Percentiles rank a stretch among this genome's conserved stretches.
Conservation (phyloP, 768 basidiomycete species). For the Boletus pseudo-olivaceus region DNA sequence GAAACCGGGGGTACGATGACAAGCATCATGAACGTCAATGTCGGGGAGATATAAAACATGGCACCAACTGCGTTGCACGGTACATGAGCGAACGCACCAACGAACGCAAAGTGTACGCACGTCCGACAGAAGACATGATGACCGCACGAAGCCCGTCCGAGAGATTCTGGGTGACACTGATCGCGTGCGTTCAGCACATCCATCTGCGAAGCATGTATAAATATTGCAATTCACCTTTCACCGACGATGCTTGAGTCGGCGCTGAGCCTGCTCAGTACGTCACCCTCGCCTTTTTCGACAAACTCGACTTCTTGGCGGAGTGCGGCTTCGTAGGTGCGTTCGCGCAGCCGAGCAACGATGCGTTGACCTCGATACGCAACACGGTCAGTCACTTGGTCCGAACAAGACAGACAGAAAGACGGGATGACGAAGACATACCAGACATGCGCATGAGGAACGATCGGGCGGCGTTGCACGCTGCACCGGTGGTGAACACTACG, state of each 20-base stretch:
- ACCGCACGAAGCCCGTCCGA: constrained; percentile 79
- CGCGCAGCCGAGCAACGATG: constrained; percentile 84
- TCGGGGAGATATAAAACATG: constrained; percentile 91
- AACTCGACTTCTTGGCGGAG: constrained; percentile 89
- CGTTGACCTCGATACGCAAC: constrained; percentile 55
- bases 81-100: neutral
- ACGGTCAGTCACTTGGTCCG: neutral
- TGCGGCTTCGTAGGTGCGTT: constrained; percentile 79
- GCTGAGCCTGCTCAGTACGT: constrained; percentile 87
- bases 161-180: constrained; percentile 68
- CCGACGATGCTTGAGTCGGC: constrained; percentile 93
- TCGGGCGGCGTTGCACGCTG: constrained; percentile 79
- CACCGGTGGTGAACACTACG: constrained; percentile 80
- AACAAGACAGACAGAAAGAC: neutral
- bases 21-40: constrained; percentile 88
- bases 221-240: constrained; percentile 56
- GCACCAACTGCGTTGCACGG: constrained; percentile 63
- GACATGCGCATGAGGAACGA: constrained; percentile 83
- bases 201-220: neutral
- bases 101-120: constrained; percentile 43
- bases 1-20: constrained; percentile 87
- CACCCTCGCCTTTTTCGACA: constrained; percentile 89
- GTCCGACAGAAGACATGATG: constrained; percentile 91
- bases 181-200: neutral
- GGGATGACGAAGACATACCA: constrained; percentile 40